Evolutionary conservation across 805 yeast species (phyloP), one percentile per base, ranked within the genome.

Genomic region (Naumovozyma baii): DNA sequence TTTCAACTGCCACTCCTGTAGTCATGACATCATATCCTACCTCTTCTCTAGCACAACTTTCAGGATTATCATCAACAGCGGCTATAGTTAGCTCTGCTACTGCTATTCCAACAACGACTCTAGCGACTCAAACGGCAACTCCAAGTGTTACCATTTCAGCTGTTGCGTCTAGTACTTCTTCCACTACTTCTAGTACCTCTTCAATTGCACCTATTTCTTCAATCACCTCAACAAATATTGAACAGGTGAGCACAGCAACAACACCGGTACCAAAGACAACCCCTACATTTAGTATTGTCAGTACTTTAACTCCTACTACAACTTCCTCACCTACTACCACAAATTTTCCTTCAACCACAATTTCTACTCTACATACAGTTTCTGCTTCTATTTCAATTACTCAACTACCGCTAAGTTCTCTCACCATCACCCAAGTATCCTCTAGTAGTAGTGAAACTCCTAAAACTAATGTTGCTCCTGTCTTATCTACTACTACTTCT

Each of bases 171-270:
- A 32, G 36, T n/a, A 5, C 40, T 17, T 22, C 41, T 14, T 30
- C 44, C 4, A 18, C 40, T 10, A 18, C 44, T 18, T 28, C 41
- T 29, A 20, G 44, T 5, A 16, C 31, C 22, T 16, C 41, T 13
- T 40, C 57, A 18, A 34, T 52, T 15, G 45, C 50, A 13, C 36
- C 52, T 17, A 35, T 47, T n/a, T 42, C 41, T 13, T 35, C 44
- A n/a, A n/a, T n/a, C 14, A 20, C 39, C 18, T 13, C 38, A 17
- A 14, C 38, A n/a, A 17, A 18, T 13, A 19, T 29, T 3, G n/a
- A n/a, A n/a, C n/a, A n/a, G n/a, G n/a, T n/a, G n/a, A n/a, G n/a
- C n/a, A n/a, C n/a, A n/a, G n/a, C n/a, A n/a, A n/a, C n/a, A 22
- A 22, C 10, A 22, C 12, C 28, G 12, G 12, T 12, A 22, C 10